Conservation (phyloP, 345 rosid genomes). For the Lepidium sativum region DNA sequence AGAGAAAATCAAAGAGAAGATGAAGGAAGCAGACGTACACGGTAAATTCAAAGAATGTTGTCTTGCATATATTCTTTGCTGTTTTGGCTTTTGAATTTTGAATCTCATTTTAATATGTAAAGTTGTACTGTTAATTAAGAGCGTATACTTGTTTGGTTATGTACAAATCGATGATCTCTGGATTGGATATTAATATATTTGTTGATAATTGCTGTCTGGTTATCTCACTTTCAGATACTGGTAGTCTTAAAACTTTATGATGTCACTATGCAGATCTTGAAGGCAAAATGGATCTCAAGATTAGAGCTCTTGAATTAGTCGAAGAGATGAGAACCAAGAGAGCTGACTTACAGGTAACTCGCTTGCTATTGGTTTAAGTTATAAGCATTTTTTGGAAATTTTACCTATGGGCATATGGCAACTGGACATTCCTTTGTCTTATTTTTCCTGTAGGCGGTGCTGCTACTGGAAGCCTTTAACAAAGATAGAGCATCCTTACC, state of each 20-base stretch:
- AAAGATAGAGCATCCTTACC: constrained; percentile 92
- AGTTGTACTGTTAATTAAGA: background rate
- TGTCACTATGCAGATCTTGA: constrained; percentile 52
- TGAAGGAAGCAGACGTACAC: constrained; percentile 70
- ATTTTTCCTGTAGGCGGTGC: constrained; percentile 47
- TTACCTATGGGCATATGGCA: background rate
- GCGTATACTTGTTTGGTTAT: background rate
- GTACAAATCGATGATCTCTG: background rate
- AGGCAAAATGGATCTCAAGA: constrained; percentile 86
- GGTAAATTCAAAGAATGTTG: constrained; percentile 33
- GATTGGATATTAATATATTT: background rate
- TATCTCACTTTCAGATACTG: background rate
- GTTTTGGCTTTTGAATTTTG: background rate
- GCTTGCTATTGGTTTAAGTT: background rate
- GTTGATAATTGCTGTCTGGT: background rate
- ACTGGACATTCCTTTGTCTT: background rate
- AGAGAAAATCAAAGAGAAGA: constrained; percentile 74
- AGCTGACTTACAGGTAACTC: constrained; percentile 86
- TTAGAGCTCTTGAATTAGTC: constrained; percentile 74
- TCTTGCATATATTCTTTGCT: background rate
- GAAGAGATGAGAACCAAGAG: constrained; percentile 82
- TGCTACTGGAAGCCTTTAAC: constrained; percentile 91
- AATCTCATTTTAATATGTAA: background rate
- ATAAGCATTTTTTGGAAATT: background rate
- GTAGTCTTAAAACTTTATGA: background rate